Evolutionary conservation across 805 yeast genomes (phyloP).

Genomic region (Spathaspora boniae): DNA sequence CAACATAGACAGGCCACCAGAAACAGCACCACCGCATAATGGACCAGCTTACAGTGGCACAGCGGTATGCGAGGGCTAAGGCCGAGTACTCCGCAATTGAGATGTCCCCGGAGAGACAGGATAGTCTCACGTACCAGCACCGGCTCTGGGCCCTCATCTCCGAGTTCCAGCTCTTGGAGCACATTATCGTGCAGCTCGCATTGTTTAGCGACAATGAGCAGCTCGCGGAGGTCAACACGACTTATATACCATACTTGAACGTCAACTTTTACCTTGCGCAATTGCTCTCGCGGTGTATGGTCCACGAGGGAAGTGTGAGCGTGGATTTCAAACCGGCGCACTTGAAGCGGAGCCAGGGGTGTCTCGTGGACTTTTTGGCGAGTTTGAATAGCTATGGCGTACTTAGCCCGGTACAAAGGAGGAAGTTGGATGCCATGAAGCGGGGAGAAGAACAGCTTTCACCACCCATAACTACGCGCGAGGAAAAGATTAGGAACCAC

Average conservation of each 20-base stretch:
- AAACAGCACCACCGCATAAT: constrained; percentile 2
- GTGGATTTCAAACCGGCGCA: constrained; percentile 24
- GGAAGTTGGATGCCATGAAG: constrained; percentile 7
- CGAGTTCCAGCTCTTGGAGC: constrained; percentile 43
- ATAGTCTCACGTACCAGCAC: constrained; percentile 40
- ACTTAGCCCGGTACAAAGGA: constrained; percentile 12
- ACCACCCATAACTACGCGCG: constrained; percentile 48
- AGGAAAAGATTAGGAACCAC: constrained; percentile 68
- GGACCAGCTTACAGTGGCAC: constrained; percentile 10
- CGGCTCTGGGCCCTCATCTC: constrained; percentile 33
- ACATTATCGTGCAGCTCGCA: constrained; percentile 43
- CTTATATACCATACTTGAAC: constrained; percentile 56
- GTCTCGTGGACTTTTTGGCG: constrained; percentile 45
- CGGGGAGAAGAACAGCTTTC: background rate
- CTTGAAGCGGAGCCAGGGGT: constrained; percentile 39
- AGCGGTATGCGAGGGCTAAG: constrained; percentile 9
- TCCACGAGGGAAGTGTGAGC: constrained; percentile 19
- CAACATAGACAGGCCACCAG: background rate
- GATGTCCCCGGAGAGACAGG: constrained; percentile 21
- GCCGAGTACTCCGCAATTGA: background rate
- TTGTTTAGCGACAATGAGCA: constrained; percentile 72
- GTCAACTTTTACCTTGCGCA: constrained; percentile 56
- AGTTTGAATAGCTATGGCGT: constrained; percentile 40
- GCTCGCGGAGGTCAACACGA: constrained; percentile 64
- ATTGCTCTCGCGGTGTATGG: constrained; percentile 16